These are phyloP conservation scores for Saturnispora kantuleensis DNA, from an alignment of 805 yeast species.

Conservation along the genomic window DNA sequence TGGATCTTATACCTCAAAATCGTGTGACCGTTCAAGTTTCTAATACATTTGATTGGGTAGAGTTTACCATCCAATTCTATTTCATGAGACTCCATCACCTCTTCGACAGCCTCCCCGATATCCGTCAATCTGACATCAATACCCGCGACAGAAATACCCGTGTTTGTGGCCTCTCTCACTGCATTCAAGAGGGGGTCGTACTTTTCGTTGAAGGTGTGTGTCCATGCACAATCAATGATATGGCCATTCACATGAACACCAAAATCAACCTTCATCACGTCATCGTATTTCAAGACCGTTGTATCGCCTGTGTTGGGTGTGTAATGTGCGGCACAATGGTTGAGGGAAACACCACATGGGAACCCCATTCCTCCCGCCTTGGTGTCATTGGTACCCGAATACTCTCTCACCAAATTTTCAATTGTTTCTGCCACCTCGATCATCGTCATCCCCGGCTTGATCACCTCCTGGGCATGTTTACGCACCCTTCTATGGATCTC, in stretches of 20 bases:
- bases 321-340: constrained; percentile 95
- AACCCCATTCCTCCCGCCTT: constrained; percentile 86
- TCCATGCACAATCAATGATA: constrained; percentile 92
- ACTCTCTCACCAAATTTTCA: constrained; percentile 73
- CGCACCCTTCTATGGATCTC: constrained; percentile 93
- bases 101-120: constrained; percentile 93
- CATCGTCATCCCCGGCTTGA: constrained; percentile 89
- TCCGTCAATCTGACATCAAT: constrained; percentile 92
- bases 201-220: constrained; percentile 75
- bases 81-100: constrained; percentile 94
- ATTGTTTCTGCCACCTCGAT: constrained; percentile 82
- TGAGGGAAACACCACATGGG: constrained; percentile 94
- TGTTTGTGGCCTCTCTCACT: constrained; percentile 85
- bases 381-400: constrained; percentile 49
- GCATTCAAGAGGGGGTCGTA: constrained; percentile 77
- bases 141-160: constrained; percentile 89
- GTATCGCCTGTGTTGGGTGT: constrained; percentile 95
- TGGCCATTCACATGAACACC: constrained; percentile 95
- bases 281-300: constrained; percentile 69
- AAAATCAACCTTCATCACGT: constrained; percentile 92
- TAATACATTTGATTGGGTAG: constrained; percentile 77
- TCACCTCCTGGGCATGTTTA: constrained; percentile 57
- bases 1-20: constrained; percentile 80
- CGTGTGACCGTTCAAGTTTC: constrained; percentile 92
- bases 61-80: constrained; percentile 81